Percentiles rank a stretch among this genome's conserved stretches.
Conservation (phyloP, 139 green algal genomes). For the Haematococcus sp. region DNA sequence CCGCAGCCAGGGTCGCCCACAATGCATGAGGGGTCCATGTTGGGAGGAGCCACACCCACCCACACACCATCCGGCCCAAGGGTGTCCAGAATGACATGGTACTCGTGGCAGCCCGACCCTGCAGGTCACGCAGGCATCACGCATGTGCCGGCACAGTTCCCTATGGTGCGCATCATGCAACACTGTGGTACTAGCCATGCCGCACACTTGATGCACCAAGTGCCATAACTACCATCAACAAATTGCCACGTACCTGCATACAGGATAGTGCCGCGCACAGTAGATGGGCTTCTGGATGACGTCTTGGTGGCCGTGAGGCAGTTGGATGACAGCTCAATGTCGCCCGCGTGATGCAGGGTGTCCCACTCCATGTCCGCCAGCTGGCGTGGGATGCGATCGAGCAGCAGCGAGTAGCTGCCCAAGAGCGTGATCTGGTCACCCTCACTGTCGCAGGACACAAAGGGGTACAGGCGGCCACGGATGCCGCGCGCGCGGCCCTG, state of each 20-base stretch:
- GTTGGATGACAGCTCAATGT: constrained; percentile 62
- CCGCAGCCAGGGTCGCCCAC: constrained; percentile 51
- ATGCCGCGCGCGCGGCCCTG: constrained; percentile 49
- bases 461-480: constrained; percentile 56
- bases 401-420: constrained; percentile 54
- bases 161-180: too few species aligned
- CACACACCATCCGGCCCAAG: constrained; percentile 61
- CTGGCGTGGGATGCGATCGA: constrained; percentile 53
- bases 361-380: constrained; percentile 60
- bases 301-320: constrained; percentile 62
- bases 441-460: constrained; percentile 62
- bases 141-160: too few species aligned
- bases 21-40: constrained; percentile 36
- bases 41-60: constrained; percentile 49
- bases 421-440: constrained; percentile 53
- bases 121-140: too few species aligned
- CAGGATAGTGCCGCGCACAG: constrained; percentile 53
- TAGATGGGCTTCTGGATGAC: constrained; percentile 35
- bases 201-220: too few species aligned
- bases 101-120: constrained; percentile 45
- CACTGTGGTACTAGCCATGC: too few species aligned
- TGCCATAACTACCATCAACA: background rate
- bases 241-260: constrained; percentile 44
- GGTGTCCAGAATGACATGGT: constrained; percentile 63
- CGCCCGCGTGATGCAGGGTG: constrained; percentile 39